phyloP scores from a whole-genome alignment of 2,329 filamentous ascomycete genomes.

The Coniosporium tulheliwenetii region DNA sequence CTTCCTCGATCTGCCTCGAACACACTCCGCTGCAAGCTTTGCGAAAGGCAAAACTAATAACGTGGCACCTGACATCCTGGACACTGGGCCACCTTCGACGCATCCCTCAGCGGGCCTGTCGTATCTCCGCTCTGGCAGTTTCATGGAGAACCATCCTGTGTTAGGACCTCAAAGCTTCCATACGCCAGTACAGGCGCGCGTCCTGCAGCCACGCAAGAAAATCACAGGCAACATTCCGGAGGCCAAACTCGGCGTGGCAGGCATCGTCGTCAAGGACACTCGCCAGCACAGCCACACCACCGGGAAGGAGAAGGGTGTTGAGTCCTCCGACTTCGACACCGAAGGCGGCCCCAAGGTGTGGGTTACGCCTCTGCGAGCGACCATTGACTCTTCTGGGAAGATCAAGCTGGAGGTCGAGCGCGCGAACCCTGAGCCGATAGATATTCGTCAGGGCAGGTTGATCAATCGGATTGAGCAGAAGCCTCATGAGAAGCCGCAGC shows the following conservation, averaged over 20 bases:
- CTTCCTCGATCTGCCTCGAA: constrained; percentile 39
- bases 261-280: constrained; percentile 25
- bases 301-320: constrained; percentile 22
- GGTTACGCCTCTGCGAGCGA: constrained; percentile 31
- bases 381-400: constrained; percentile 27
- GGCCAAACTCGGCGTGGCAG: constrained; percentile 27
- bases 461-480: too few relatives aligned
- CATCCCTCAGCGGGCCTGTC: constrained; percentile 50
- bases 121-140: constrained; percentile 39
- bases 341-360: constrained; percentile 37
- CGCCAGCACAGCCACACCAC: not conserved
- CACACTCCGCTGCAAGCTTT: constrained; percentile 4
- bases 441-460: too few relatives aligned
- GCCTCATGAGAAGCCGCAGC: too few relatives aligned
- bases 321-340: constrained; percentile 25
- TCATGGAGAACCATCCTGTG: constrained; percentile 42
- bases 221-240: constrained; percentile 15
- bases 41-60: not conserved
- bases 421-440: constrained; percentile 5
- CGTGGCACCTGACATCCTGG: not conserved
- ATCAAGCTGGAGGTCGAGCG: constrained; percentile 20
- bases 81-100: constrained; percentile 38
- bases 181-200: constrained; percentile 40
- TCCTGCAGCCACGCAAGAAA: constrained; percentile 32
- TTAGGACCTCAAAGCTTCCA: constrained; percentile 41